phyloP scores from a whole-genome alignment of 345 rosid species.

The Citrus unshiu region DNA sequence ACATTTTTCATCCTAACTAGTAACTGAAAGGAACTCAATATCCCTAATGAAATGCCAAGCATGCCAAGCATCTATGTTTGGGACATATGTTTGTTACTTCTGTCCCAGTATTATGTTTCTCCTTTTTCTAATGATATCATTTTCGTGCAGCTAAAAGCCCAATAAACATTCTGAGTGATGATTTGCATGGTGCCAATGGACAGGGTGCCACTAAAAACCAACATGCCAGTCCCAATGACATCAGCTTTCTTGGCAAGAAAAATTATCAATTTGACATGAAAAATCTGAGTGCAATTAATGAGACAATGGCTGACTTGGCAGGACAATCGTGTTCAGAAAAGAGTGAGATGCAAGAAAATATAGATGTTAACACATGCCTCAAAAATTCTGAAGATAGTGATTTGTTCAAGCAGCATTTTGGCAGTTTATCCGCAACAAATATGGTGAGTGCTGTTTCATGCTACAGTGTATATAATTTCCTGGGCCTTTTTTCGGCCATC shows the following conservation, averaged over 20 bases:
- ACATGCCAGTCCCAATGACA: background rate
- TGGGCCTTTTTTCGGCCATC: background rate
- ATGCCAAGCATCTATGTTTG: background rate
- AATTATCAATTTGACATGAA: constrained; percentile 3
- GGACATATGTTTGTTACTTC: background rate
- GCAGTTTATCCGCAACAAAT: constrained; percentile 42
- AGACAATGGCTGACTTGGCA: constrained; percentile 8
- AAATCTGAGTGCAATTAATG: constrained; percentile 4
- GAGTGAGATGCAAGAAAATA: constrained; percentile 28
- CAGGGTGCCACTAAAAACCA: constrained; percentile 5
- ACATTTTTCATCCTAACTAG: background rate
- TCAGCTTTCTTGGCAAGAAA: background rate
- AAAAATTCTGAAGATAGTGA: constrained; percentile 33
- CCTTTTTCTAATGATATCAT: background rate
- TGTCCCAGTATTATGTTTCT: background rate
- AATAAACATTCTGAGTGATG: background rate
- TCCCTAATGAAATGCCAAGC: background rate
- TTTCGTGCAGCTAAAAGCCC: constrained; percentile 23
- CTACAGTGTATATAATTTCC: background rate
- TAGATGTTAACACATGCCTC: constrained; percentile 12
- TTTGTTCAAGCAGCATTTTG: constrained; percentile 50
- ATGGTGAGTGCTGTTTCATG: constrained; percentile 36
- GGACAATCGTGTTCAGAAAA: constrained; percentile 20
- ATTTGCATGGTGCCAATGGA: constrained; percentile 4
- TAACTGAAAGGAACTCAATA: background rate